A percentile compares a stretch with the other conserved stretches of the same genome.
Conservation (phyloP, 2,329 filamentous ascomycete genomes). For the Leptographium galeiforme region DNA sequence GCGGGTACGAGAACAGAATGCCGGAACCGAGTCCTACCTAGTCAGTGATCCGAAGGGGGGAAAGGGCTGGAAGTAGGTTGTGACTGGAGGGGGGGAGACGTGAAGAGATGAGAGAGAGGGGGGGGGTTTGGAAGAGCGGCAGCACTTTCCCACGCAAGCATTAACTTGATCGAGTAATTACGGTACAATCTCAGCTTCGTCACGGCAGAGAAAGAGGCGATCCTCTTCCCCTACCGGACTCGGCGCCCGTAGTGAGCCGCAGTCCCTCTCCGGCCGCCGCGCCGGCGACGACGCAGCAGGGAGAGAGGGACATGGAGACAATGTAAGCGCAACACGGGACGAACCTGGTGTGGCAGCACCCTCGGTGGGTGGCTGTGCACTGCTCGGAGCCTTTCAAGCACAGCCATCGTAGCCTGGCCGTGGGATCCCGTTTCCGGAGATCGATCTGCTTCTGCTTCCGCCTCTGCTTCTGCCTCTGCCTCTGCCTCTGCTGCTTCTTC, state of each 20-base stretch:
- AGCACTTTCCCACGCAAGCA: slow-evolving; percentile 97
- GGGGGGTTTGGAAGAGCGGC: slow-evolving; percentile 45
- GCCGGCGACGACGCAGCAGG: background rate
- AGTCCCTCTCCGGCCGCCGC: slow-evolving; percentile 16
- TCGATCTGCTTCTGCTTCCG: background rate
- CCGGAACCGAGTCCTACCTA: slow-evolving; percentile 64
- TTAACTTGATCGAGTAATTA: slow-evolving; percentile 98
- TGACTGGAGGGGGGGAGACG: slow-evolving; percentile 6
- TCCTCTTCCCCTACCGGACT: slow-evolving; percentile 32
- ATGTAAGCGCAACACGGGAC: slow-evolving; percentile 7
- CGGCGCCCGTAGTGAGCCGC: slow-evolving; percentile 79
- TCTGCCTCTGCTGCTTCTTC: background rate
- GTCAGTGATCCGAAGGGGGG: slow-evolving; percentile 24
- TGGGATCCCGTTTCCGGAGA: background rate
- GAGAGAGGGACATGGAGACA: slow-evolving; percentile 6
- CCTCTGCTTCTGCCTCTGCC: background rate
- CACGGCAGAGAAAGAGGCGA: slow-evolving; percentile 14
- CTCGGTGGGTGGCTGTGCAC: background rate
- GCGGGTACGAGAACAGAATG: slow-evolving; percentile 70
- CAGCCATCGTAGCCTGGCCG: background rate
- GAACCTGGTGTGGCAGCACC: slow-evolving; percentile 6
- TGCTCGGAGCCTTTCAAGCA: background rate
- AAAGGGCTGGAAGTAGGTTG: slow-evolving; percentile 3
- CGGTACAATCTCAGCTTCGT: slow-evolving; percentile 91
- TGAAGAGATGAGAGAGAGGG: slow-evolving; percentile 10